Conservation (phyloP, 1,139 yeast genomes). For the Sugiyamaella neomexicana region DNA sequence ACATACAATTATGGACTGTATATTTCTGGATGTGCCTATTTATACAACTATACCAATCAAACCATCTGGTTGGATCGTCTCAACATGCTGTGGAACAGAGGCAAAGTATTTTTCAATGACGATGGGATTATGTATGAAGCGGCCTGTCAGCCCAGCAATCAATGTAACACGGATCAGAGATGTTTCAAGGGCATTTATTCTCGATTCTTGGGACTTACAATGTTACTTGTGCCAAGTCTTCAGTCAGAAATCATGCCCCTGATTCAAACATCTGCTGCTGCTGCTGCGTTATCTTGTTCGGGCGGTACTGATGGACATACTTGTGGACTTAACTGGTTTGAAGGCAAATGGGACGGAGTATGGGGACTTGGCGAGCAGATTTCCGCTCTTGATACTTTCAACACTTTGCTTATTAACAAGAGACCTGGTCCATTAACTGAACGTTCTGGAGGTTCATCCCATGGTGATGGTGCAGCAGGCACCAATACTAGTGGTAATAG, state of each 20-base stretch:
- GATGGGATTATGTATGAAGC: conserved; percentile 61
- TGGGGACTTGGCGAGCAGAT: conserved; percentile 82
- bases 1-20: conserved; percentile 77
- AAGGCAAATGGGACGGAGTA: conserved; percentile 56
- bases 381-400: conserved; percentile 70
- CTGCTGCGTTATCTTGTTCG: conserved; percentile 68
- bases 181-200: conserved; percentile 74
- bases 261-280: conserved; percentile 55
- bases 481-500: conserved; percentile 23
- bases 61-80: conserved; percentile 59
- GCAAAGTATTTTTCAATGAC: conserved; percentile 49
- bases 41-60: conserved; percentile 65
- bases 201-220: conserved; percentile 62
- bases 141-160: conserved; percentile 59
- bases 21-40: conserved; percentile 69
- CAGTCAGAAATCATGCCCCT: conserved; percentile 47
- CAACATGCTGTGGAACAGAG: conserved; percentile 49
- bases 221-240: conserved; percentile 55
- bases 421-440: conserved; percentile 47
- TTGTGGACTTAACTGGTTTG: conserved; percentile 68
- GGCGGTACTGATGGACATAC: conserved; percentile 79
- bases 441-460: conserved; percentile 50
- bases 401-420: conserved; percentile 44
- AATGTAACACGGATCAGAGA: conserved; percentile 74
- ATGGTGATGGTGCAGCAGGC: conserved; percentile 40